Evolutionary conservation across 495 filamentous ascomycete species (phyloP), one percentile per base, ranked within the genome.

Genomic region (Lophium mytilinum): DNA sequence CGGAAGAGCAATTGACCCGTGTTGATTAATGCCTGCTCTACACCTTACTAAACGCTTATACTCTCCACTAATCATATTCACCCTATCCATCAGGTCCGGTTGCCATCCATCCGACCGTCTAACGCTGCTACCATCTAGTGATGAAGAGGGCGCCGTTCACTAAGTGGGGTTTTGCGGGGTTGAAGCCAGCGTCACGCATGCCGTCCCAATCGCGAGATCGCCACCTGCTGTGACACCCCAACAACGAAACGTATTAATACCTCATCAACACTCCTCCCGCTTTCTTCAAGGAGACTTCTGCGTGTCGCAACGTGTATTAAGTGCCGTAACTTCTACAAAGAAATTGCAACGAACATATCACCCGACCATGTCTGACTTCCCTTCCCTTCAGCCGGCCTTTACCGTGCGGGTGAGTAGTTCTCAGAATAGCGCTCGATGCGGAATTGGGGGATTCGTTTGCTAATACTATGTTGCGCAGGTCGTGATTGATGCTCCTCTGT

Each of bases 341-440:
- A 24, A 48, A 1, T 48, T 40, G 11, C 34, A 24, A 40, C 39
- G 10, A 21, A 50, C 34, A 53, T 30, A 46, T 52, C 62, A 62
- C 24, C 3, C 24, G 3, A 30, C 19, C 54, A 75, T 76, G 73
- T 64, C 73, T 1, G 71, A 60, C 18, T 78, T 70, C 50, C 75
- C 75, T 5, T 55, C 58, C 37, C 65, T 75, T 51, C 62, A 76
- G 55, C 75, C 75, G 7, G 75, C 75, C 15, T 73, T 77, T 57
- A 78, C 74, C 3, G 55, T 78, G 33, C 55, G 65, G 61, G 75
- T 75, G 60, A 18, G 64, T 55, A 12, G 1, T 7, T n/a, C 30
- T 51, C 24, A 43, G 35, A 42, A 10, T 21, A 3, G 46, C 3
- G 21, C 3, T 21, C 18, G n/a, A 30, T n/a, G 21, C 33, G 49